Evolutionary conservation across 208 protist species (phyloP).

Genomic region (Wallacemonas sp.): DNA sequence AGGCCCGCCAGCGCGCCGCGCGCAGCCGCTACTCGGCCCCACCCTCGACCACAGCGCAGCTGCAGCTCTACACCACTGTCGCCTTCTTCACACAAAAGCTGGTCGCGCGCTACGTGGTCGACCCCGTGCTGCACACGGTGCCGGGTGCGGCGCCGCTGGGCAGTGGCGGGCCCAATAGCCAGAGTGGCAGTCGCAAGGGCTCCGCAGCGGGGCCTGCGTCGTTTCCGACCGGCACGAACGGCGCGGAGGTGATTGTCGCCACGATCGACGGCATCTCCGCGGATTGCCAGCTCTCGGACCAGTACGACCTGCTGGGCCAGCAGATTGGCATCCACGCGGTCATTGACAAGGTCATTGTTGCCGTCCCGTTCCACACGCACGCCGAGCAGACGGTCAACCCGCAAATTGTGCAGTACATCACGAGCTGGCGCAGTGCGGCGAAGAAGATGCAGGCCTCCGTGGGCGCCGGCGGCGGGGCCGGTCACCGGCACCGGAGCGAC

Average conservation of each 20-base stretch:
- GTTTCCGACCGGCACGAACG: neutral
- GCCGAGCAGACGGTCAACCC: constrained; percentile 67
- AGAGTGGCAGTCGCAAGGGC: neutral
- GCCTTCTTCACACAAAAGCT: constrained; percentile 77
- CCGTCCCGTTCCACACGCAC: constrained; percentile 57
- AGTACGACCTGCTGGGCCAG: constrained; percentile 47
- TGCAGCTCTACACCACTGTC: constrained; percentile 60
- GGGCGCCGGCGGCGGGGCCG: neutral
- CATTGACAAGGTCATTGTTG: constrained; percentile 41
- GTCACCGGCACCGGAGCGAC: no score
- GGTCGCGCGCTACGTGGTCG: constrained; percentile 71
- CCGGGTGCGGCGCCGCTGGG: neutral
- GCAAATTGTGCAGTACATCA: constrained; percentile 67
- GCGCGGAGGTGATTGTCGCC: constrained; percentile 32
- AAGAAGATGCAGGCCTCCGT: constrained; percentile 12
- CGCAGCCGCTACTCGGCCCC: constrained; percentile 63
- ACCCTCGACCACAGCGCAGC: constrained; percentile 62
- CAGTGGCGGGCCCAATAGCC: no score
- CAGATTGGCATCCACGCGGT: constrained; percentile 70
- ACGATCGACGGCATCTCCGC: constrained; percentile 34
- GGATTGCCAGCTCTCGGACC: constrained; percentile 43
- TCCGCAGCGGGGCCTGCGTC: neutral
- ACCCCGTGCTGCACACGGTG: constrained; percentile 41
- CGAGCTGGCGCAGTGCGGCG: constrained; percentile 51
- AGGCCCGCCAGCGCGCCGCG: constrained; percentile 57